Evolutionary conservation across 257 asterid species (phyloP).

Genomic region (Fraxinus anomala): DNA sequence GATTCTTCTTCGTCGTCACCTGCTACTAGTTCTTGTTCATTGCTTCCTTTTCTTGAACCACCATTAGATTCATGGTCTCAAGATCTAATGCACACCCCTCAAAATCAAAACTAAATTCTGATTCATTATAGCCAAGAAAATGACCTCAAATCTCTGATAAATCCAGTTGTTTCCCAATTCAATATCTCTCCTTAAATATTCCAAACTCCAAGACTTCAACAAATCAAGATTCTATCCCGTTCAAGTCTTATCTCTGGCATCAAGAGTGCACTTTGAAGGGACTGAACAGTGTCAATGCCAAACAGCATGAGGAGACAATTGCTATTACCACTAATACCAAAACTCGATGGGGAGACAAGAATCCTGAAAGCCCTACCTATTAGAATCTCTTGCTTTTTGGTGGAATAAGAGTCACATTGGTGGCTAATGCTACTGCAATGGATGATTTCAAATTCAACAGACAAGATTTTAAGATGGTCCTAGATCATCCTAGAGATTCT

Average conservation of each 20-base stretch:
- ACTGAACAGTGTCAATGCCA: slow-evolving; percentile 42
- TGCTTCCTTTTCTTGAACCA: slow-evolving; percentile 54
- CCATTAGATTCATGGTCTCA: slow-evolving; percentile 33
- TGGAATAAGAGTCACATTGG: slow-evolving; percentile 30
- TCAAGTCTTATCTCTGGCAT: slow-evolving; percentile 21
- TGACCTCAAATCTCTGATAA: slow-evolving; percentile 44
- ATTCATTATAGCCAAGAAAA: slow-evolving; percentile 25
- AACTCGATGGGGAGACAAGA: slow-evolving; percentile 29
- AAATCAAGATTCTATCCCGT: slow-evolving; percentile 13
- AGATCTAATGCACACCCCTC: slow-evolving; percentile 28
- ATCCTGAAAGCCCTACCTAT: slow-evolving; percentile 20
- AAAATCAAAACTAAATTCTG: slow-evolving; percentile 31
- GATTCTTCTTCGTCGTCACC: slow-evolving; percentile 18
- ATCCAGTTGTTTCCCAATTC: slow-evolving; percentile 26
- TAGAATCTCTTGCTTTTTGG: slow-evolving; percentile 35
- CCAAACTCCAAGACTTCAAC: slow-evolving; percentile 7
- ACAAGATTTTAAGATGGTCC: slow-evolving; percentile 51
- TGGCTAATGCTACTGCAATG: slow-evolving; percentile 13
- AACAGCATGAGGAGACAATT: slow-evolving; percentile 40
- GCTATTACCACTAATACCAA: slow-evolving; percentile 7
- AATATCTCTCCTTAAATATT: slow-evolving; percentile 12
- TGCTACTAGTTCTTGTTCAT: slow-evolving; percentile 22
- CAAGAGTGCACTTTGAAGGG: slow-evolving; percentile 44
- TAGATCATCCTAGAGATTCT: slow-evolving; percentile 42
- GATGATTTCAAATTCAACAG: slow-evolving; percentile 38